Evolutionary conservation across 352 stramenopile genomes (phyloP).

Genomic region (Pythium chondricola): DNA sequence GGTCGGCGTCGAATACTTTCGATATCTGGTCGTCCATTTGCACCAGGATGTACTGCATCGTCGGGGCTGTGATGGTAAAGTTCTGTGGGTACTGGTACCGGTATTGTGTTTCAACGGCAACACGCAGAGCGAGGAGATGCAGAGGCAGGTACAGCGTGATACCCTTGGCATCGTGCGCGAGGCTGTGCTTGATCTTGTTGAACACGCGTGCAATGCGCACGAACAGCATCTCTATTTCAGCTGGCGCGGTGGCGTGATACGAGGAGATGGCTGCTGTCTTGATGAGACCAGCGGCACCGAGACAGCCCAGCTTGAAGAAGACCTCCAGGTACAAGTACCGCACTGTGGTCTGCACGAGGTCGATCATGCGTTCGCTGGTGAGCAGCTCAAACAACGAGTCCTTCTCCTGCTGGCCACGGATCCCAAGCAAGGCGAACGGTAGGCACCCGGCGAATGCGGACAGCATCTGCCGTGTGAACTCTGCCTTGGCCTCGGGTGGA

Average conservation of each 20-base stretch:
- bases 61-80: constrained; percentile 27
- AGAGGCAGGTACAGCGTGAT: constrained; percentile 39
- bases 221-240: constrained; percentile 35
- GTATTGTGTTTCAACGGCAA: constrained; percentile 56
- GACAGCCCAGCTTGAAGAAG: constrained; percentile 31
- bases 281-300: constrained; percentile 14
- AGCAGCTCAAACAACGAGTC: constrained; percentile 26
- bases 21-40: constrained; percentile 36
- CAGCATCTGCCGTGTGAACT: constrained; percentile 39
- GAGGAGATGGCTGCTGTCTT: constrained; percentile 11
- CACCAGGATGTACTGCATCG: constrained; percentile 38
- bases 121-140: constrained; percentile 47
- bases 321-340: constrained; percentile 39
- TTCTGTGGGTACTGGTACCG: constrained; percentile 55
- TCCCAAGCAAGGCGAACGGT: constrained; percentile 35
- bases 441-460: constrained; percentile 36
- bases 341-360: constrained; percentile 30
- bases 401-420: constrained; percentile 25
- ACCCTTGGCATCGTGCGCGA: constrained; percentile 21
- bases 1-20: constrained; percentile 44
- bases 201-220: constrained; percentile 37
- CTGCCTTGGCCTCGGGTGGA: constrained; percentile 20
- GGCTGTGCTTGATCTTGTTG: constrained; percentile 17
- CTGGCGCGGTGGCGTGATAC: constrained; percentile 14
- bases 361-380: constrained; percentile 18